Percentiles rank a stretch among this genome's conserved stretches.
phyloP scores from a whole-genome alignment of 225 moss, liverwort and hornwort species.

The Polytrichum commune region DNA sequence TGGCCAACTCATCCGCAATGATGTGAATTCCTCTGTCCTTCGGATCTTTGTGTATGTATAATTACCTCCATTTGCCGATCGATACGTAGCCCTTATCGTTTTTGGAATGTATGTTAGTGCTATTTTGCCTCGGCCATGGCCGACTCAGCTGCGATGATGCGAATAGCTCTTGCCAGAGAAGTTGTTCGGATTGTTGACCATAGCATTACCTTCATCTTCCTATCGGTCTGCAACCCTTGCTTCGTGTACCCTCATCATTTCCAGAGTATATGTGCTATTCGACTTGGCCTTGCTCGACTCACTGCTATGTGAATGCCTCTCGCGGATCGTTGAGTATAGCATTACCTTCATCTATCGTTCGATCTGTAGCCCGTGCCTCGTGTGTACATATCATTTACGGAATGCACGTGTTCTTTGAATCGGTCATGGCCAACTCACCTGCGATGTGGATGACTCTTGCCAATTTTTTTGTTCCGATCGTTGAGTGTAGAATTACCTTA shows the following conservation, averaged over 20 bases:
- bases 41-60: not conserved
- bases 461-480: not conserved
- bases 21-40: not conserved
- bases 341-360: not conserved
- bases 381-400: not conserved
- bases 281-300: not conserved
- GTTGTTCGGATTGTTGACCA: not conserved
- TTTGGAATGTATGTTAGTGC: not conserved
- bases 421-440: no score
- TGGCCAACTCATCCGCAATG: not conserved
- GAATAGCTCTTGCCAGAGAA: not conserved
- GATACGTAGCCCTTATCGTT: not conserved
- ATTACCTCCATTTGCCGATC: not conserved
- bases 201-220: not conserved
- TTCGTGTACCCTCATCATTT: conserved; percentile 24
- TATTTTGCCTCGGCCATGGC: not conserved
- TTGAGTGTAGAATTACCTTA: not conserved
- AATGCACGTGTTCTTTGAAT: not conserved
- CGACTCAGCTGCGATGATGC: not conserved
- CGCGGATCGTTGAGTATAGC: not conserved
- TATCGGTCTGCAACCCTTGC: no score
- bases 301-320: not conserved
- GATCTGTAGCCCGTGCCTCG: not conserved
- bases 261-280: conserved; percentile 16
- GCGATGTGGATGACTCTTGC: not conserved